Base-by-base conservation (phyloP, 257 asterid genomes). In the Gardenia jasminoides region DNA sequence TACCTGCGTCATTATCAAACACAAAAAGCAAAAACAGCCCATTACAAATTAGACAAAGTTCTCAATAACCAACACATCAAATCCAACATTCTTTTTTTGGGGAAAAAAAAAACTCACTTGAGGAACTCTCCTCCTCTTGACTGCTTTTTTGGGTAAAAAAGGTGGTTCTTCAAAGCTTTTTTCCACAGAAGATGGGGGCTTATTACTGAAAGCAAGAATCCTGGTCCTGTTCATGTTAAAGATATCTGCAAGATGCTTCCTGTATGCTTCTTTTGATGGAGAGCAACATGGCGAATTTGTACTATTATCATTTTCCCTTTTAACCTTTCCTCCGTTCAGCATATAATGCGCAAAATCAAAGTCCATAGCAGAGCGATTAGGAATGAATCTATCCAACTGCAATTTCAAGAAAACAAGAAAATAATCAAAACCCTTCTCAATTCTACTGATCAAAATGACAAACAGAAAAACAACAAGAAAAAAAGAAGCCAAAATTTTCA, bases 311-410 rank as follows among this genome's bases (percentile, higher is more conserved):
- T 56, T 75, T 46, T 80, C 84, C 39, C 56, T 80, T 48, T 64
- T 80, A 59, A 70, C 78, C 30, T 69, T 83, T 50, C 85, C 85
- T 67, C 82, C 81, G 1, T 86, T 77, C 50, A 88, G 86, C 90
- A 86, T 83, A 83, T 67, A 85, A 65, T 77, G 89, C 19, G 90
- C 90, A 74, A 31, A 86, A 73, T 86, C 90, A 2, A 88, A 86
- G 80, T 88, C 90, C 86, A 85, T 86, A 2, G 88, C 90, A 28
- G 92, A 82, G 44, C 92, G 83, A 80, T 86, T 88, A 1, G 92
- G 92, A 39, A 88, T 86, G 84, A 86, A 88, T 44, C 92, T 86
- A 61, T 88, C 92, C 79, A 85, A 81, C 90, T 86, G 88, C 69
- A 80, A 64, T 70, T 69, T 47, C 11, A 31, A 47, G 17, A 54